Base-by-base conservation (phyloP, 1,139 yeast genomes). In the Taphrina communis region DNA sequence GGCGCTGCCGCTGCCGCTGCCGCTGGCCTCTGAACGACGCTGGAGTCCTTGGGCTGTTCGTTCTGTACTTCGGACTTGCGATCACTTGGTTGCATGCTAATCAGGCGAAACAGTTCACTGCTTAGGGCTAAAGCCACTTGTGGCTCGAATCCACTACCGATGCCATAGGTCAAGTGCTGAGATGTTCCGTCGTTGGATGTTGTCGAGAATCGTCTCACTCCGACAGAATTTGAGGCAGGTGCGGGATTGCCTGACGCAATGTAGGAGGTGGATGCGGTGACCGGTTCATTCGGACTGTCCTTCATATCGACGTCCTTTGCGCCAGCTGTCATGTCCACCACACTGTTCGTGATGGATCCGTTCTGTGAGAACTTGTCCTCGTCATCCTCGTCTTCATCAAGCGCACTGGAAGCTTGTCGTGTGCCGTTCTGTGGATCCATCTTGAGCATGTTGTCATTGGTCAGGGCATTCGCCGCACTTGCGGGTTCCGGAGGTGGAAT, bases 131-230 rank as follows among this genome's bases (percentile, higher is more conserved):
- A 39, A 31, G 62, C 62, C 21, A 46, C 62, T 46, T 58, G 51
- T 6, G 62, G 51, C 39, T 58, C 62, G 25, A 58, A 58, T 21
- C 53, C 62, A 44, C 62, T 58, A 8, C 62, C 62, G 7, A 58
- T 46, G n/a, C 62, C 62, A 14, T 58, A 58, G 7, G 53, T 58
- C 39, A 36, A 31, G 41, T 58, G 62, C 21, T 31, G 51, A 21
- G 51, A 36, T 8, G 25, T 19, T 9, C 52, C 41, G 25, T 58
- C 62, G 17, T 21, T 44, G 19, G 62, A 58, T 6, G 17, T n/a
- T 31, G 46, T 44, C 39, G 62, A 58, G 42, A 44, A 42, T 8
- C 62, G 38, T 31, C 62, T n/a, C 17, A n/a, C 38, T 7, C 19
- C n/a, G n/a, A 14, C 50, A 17, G 60, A 4, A 21, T 21, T 25